Evolutionary conservation across 768 basidiomycete species (phyloP), one percentile per base, ranked within the genome.

Genomic region (Rhodotorula graminis): DNA sequence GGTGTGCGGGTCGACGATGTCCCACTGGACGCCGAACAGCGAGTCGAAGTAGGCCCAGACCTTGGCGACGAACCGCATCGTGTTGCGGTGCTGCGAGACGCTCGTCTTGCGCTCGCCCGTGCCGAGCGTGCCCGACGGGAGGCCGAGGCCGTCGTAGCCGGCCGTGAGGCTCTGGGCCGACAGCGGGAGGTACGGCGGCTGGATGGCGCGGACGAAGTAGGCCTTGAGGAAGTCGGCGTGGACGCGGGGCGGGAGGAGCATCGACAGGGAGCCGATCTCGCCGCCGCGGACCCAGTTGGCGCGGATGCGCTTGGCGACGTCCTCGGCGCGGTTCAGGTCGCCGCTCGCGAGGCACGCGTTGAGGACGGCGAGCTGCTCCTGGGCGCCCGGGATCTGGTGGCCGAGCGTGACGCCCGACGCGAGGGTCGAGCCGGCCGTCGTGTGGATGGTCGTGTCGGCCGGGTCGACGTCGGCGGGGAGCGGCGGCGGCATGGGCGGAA

Each of bases 291-390:
- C 37, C 74, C 70, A 74, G n/a, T 59, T 49, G 3, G 40, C 14
- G n/a, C 88, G 85, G 50, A 93, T 80, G 16, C 84, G 83, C 60
- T 87, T 85, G 73, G 93, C 92, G 33, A 94, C 85, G 50, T 83
- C 82, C 73, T 87, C 87, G 14, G 92, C 92, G 11, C 93, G 89
- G 0, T 85, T 83, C 0, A 93, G 87, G 79, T 93, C 90, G 80
- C 89, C 87, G 5, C 89, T 86, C 79, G 89, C 85, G 21, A 94
- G 81, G 79, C 93, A 94, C 9, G 91, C 90, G 76, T 90, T 88
- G 81, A 94, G 90, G 73, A 94, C 85, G 0, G 90, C 87, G 19
- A 91, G 79, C 66, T 86, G 83, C 80, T 92, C 90, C 58, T 88
- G 86, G 0, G 88, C 87, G 82, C 80, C 0, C 4, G 60, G 60